Conservation (phyloP, 2,329 filamentous ascomycete species). For the Dothistroma septosporum region DNA sequence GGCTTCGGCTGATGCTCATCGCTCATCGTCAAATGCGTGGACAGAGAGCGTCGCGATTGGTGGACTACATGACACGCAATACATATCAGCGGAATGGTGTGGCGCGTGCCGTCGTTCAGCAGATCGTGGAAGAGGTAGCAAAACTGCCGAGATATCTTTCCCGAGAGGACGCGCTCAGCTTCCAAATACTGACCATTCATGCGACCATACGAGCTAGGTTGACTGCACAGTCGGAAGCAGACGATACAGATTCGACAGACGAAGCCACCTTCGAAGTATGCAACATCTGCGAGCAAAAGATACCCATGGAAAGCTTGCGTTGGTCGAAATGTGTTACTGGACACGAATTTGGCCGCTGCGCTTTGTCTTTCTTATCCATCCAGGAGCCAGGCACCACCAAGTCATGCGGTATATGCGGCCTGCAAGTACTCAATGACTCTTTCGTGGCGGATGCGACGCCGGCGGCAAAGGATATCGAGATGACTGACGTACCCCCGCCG, state of each 20-base stretch:
- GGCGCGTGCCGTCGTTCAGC: not conserved
- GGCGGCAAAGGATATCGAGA: constrained; percentile 10
- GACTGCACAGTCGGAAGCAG: not conserved
- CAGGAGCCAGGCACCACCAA: constrained; percentile 53
- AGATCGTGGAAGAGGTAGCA: not conserved
- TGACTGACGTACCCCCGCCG: constrained; percentile 7
- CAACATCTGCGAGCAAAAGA: constrained; percentile 47
- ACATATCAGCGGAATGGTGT: not conserved
- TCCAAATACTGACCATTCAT: not conserved
- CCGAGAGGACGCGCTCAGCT: not conserved
- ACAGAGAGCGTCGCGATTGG: not conserved
- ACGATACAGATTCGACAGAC: not conserved
- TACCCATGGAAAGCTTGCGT: constrained; percentile 46
- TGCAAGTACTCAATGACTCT: constrained; percentile 47
- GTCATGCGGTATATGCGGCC: constrained; percentile 51
- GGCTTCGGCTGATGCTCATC: not conserved
- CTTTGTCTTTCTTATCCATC: constrained; percentile 52
- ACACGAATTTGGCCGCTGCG: constrained; percentile 53
- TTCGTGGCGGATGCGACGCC: constrained; percentile 8
- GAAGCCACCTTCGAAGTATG: constrained; percentile 47
- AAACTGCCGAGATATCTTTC: not conserved
- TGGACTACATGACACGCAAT: not conserved
- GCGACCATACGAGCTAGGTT: not conserved
- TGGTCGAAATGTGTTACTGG: constrained; percentile 49
- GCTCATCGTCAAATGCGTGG: not conserved